A percentile compares a stretch with the other conserved stretches of the same genome.
Conservation (phyloP, 2,329 filamentous ascomycete genomes). For the Fusarium citri region DNA sequence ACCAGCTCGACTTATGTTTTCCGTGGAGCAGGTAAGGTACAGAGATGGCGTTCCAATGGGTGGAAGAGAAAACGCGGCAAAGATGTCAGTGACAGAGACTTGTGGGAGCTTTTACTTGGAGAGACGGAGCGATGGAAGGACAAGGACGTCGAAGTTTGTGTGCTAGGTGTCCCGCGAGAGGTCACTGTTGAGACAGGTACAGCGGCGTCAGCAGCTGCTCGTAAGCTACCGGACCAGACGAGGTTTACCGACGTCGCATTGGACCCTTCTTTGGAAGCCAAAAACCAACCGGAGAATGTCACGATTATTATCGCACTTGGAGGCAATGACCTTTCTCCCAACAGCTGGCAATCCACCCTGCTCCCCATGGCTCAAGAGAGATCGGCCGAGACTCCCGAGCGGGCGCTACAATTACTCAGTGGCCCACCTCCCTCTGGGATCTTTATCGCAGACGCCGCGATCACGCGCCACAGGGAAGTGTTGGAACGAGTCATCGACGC, state of each 20-base stretch:
- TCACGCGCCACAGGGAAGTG: neutral
- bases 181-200: neutral
- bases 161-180: neutral
- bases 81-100: neutral
- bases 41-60: no score
- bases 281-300: rapidly evolving
- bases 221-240: rapidly evolving
- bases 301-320: neutral
- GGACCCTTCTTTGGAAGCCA: no score
- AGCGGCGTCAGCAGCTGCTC: neutral
- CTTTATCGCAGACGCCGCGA: neutral
- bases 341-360: no score
- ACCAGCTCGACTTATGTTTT: neutral
- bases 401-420: neutral
- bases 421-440: neutral
- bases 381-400: no score
- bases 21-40: no score
- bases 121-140: neutral
- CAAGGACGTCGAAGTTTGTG: neutral
- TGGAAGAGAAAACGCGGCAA: neutral
- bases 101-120: neutral
- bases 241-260: neutral
- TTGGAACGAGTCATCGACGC: neutral
- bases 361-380: neutral
- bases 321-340: neutral